phyloP scores from a whole-genome alignment of 169 alveolate species.

The Eimeria praecox region DNA sequence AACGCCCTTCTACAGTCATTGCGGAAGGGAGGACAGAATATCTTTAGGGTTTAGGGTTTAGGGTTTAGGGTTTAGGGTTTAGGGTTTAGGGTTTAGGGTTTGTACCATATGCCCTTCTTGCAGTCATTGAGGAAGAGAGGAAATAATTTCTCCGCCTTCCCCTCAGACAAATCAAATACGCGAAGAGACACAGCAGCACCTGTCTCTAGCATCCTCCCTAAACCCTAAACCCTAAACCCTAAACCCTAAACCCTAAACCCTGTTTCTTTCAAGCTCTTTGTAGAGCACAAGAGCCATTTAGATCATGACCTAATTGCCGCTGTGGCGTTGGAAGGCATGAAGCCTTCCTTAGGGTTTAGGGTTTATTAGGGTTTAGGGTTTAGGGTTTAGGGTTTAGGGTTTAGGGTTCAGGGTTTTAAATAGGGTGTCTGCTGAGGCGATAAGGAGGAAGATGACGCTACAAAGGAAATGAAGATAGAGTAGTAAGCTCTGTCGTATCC shows the following conservation, averaged over 20 bases:
- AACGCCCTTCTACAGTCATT: neutral
- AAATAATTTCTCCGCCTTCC: slow-evolving; percentile 24
- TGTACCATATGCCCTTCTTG: slow-evolving; percentile 74
- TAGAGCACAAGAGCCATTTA: neutral
- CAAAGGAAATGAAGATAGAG: neutral
- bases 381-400: slow-evolving; percentile 5
- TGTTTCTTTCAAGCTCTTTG: neutral
- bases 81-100: slow-evolving; percentile 49
- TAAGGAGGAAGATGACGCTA: neutral
- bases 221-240: slow-evolving; percentile 56
- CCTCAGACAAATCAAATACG: slow-evolving; percentile 52
- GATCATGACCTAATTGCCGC: neutral
- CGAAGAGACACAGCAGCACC: slow-evolving; percentile 18
- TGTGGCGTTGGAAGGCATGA: neutral
- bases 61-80: slow-evolving; percentile 43
- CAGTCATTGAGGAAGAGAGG: slow-evolving; percentile 45
- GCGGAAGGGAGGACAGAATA: too few relatives aligned
- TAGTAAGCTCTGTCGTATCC: neutral
- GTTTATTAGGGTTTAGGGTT: slow-evolving; percentile 12
- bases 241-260: slow-evolving; percentile 15
- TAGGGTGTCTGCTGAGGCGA: neutral
- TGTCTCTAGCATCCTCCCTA: slow-evolving; percentile 1
- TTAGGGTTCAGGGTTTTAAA: neutral
- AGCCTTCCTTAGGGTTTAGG: neutral
- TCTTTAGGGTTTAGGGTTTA: neutral